phyloP scores from a whole-genome alignment of 1,139 yeast genomes.

The Yamadazyma kanchanaburiensis region DNA sequence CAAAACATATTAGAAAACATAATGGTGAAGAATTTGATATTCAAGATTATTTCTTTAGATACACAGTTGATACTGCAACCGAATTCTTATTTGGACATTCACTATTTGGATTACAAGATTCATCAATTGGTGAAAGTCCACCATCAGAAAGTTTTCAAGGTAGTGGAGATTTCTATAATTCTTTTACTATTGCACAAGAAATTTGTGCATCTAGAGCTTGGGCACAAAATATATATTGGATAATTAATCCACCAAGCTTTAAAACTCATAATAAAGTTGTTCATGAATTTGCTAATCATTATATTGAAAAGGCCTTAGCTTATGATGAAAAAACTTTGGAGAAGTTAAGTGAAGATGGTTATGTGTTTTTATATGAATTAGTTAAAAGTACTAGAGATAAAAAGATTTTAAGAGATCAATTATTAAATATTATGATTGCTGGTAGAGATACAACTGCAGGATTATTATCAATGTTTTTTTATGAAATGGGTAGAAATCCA shows the following conservation, averaged over 20 bases:
- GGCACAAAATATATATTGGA: slow-evolving; percentile 25
- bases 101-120: slow-evolving; percentile 29
- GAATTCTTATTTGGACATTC: slow-evolving; percentile 41
- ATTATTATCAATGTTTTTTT: slow-evolving; percentile 23
- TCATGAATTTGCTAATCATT: slow-evolving; percentile 26
- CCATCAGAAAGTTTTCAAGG: slow-evolving; percentile 11
- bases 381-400: slow-evolving; percentile 25
- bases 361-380: slow-evolving; percentile 26
- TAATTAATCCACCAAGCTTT: slow-evolving; percentile 23
- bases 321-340: slow-evolving; percentile 15
- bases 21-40: slow-evolving; percentile 27
- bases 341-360: slow-evolving; percentile 18
- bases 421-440: slow-evolving; percentile 29
- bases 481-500: slow-evolving; percentile 21
- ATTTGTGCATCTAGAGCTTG: slow-evolving; percentile 27
- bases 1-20: slow-evolving; percentile 24
- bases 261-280: slow-evolving; percentile 17
- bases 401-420: slow-evolving; percentile 23
- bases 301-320: slow-evolving; percentile 28
- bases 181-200: slow-evolving; percentile 29
- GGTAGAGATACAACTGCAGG: slow-evolving; percentile 34
- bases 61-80: slow-evolving; percentile 40
- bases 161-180: slow-evolving; percentile 20
- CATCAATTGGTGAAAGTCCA: slow-evolving; percentile 19
- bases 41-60: slow-evolving; percentile 33